These are phyloP conservation scores for Bassia scoparia DNA, from an alignment of 148 eudicot genomes.

Conservation along the genomic window DNA sequence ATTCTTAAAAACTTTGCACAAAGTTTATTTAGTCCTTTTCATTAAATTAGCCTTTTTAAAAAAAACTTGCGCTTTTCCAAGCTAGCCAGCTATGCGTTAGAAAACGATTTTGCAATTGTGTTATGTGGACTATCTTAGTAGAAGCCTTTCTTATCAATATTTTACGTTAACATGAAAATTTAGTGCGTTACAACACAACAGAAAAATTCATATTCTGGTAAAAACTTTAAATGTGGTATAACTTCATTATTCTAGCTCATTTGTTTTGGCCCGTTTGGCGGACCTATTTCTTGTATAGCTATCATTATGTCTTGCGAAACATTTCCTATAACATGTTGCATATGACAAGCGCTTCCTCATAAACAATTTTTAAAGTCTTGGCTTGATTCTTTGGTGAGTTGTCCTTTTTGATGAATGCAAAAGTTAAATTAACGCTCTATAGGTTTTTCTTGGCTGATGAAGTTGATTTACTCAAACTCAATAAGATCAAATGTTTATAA, in stretches of 20 bases:
- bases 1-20: background rate
- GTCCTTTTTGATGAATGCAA: background rate
- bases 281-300: background rate
- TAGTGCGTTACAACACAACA: no score
- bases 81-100: background rate
- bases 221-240: background rate
- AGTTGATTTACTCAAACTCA: slow-evolving; percentile 3
- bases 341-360: no score
- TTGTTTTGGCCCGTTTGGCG: no score
- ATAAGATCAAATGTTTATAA: background rate
- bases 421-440: background rate
- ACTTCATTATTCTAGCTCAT: background rate
- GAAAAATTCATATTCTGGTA: background rate
- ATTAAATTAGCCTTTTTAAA: background rate
- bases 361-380: no score
- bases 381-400: no score
- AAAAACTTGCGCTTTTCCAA: no score
- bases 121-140: background rate
- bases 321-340: no score
- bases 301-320: no score
- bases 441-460: background rate
- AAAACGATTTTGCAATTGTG: background rate
- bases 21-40: background rate
- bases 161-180: background rate
- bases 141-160: background rate